Base-by-base conservation (phyloP, 805 yeast species). In the Starmerella vitae region DNA sequence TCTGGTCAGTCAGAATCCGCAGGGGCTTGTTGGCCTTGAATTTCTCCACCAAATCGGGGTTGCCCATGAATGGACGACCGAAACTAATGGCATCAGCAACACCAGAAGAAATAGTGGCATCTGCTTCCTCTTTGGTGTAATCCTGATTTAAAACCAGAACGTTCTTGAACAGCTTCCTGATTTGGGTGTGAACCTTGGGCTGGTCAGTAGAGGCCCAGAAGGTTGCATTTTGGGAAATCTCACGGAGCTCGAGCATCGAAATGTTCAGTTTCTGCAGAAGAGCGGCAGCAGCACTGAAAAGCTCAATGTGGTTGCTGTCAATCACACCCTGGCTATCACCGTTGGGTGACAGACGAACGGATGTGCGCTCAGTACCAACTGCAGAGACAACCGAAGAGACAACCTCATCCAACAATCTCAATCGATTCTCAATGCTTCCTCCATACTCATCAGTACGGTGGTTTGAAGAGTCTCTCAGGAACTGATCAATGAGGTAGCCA, bases 401-500 rank as follows among this genome's bases (percentile, higher is more conserved):
- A 17, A 73, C 62, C 48, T 75, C 76, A 20, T 67, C 49, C 10
- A 66, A 44, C 36, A 76, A 63, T 37, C 75, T 56, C n/a, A 62
- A 60, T 45, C 81, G 65, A 55, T 74, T 73, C 49, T 70, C 77
- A 36, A 74, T 59, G 1, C 68, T 58, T n/a, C 81, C 81, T 36
- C 81, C 82, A 48, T 74, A 76, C 46, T 68, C 61, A 50, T 76
- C 83, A 1, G 71, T 69, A 51, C 82, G 62, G 41, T 60, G 49
- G 53, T 76, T 74, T 26, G 68, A 55, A n/a, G 53, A 47, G 1
- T 58, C 55, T 26, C 70, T 62, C 27, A 69, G 48, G 50, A 76
- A 74, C 42, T 65, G 62, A 47, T 65, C 63, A 31, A 69, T 46
- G 31, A 75, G 55, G 48, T 70, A 74, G 1, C 81, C 81, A 53